Evolutionary conservation across 2,329 filamentous ascomycete genomes (phyloP).

Genomic region (Atkinsonella hypoxylon): DNA sequence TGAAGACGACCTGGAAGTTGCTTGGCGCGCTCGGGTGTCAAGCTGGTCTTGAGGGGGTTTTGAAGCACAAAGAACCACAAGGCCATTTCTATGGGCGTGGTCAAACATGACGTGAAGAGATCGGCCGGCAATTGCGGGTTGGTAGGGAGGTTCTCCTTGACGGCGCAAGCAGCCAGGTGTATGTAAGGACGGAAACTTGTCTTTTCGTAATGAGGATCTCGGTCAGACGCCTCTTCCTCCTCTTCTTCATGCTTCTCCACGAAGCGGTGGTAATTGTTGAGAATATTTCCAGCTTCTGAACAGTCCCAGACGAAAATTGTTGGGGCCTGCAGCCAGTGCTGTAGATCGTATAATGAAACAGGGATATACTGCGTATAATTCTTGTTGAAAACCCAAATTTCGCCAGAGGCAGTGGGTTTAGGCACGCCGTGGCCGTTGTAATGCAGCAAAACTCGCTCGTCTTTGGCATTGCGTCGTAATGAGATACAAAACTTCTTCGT

Average conservation of each 20-base stretch:
- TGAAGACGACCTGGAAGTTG: slow-evolving; percentile 85
- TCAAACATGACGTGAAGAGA: slow-evolving; percentile 90
- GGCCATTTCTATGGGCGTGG: slow-evolving; percentile 95
- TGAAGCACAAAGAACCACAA: slow-evolving; percentile 93
- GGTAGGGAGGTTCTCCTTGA: slow-evolving; percentile 86
- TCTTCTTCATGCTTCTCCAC: slow-evolving; percentile 91
- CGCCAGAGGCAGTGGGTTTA: slow-evolving; percentile 85
- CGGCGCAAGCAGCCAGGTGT: slow-evolving; percentile 80
- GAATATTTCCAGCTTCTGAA: slow-evolving; percentile 89
- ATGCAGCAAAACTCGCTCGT: slow-evolving; percentile 92
- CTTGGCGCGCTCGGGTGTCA: slow-evolving; percentile 73
- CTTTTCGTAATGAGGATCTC: slow-evolving; percentile 75
- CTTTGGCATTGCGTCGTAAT: slow-evolving; percentile 81
- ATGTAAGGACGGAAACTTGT: slow-evolving; percentile 61
- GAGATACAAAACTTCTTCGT: slow-evolving; percentile 94
- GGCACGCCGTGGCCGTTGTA: slow-evolving; percentile 98
- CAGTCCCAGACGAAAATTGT: slow-evolving; percentile 98
- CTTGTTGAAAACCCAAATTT: slow-evolving; percentile 99
- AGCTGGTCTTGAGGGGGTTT: slow-evolving; percentile 58
- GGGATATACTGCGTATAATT: slow-evolving; percentile 99
- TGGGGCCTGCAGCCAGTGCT: slow-evolving; percentile 89
- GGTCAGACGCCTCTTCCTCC: slow-evolving; percentile 61
- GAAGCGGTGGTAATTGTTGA: slow-evolving; percentile 88
- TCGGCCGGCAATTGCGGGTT: slow-evolving; percentile 90
- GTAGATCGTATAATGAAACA: slow-evolving; percentile 86